These are phyloP conservation scores for Globisporangium polare DNA, from an alignment of 352 stramenopile genomes.

Conservation along the genomic window DNA sequence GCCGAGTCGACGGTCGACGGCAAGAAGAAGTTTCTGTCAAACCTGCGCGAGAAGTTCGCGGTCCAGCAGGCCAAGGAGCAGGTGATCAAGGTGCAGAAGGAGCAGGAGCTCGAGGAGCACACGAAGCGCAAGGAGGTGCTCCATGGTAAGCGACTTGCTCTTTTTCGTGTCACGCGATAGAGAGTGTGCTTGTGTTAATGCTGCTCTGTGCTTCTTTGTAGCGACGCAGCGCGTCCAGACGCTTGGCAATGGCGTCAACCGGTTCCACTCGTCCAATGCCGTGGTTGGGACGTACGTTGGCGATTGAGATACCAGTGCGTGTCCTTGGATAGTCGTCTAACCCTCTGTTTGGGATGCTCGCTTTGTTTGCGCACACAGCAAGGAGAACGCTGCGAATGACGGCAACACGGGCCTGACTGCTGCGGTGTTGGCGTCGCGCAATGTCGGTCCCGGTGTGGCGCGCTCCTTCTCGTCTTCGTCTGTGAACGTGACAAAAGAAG, in stretches of 20 bases:
- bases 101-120: constrained; percentile 61
- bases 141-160: constrained; percentile 28
- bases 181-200: background rate
- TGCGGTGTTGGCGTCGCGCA: constrained; percentile 28
- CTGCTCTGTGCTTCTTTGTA: constrained; percentile 18
- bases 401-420: constrained; percentile 24
- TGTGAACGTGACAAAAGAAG: constrained; percentile 72
- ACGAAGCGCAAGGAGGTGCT: constrained; percentile 72
- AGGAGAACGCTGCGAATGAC: constrained; percentile 33
- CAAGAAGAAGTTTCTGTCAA: constrained; percentile 77
- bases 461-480: constrained; percentile 70
- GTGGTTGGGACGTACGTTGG: constrained; percentile 32
- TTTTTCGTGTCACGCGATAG: background rate
- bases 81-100: constrained; percentile 41
- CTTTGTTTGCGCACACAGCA: constrained; percentile 20
- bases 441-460: constrained; percentile 21
- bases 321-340: background rate
- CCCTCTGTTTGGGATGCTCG: background rate
- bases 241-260: constrained; percentile 14
- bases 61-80: constrained; percentile 56
- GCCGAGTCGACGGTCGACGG: constrained; percentile 69
- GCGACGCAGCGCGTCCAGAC: constrained; percentile 63
- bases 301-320: background rate
- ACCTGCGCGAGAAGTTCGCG: constrained; percentile 68
- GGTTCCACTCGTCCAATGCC: constrained; percentile 75